These are phyloP conservation scores for Pythium apleroticum DNA, from an alignment of 352 stramenopile genomes.

Conservation along the genomic window DNA sequence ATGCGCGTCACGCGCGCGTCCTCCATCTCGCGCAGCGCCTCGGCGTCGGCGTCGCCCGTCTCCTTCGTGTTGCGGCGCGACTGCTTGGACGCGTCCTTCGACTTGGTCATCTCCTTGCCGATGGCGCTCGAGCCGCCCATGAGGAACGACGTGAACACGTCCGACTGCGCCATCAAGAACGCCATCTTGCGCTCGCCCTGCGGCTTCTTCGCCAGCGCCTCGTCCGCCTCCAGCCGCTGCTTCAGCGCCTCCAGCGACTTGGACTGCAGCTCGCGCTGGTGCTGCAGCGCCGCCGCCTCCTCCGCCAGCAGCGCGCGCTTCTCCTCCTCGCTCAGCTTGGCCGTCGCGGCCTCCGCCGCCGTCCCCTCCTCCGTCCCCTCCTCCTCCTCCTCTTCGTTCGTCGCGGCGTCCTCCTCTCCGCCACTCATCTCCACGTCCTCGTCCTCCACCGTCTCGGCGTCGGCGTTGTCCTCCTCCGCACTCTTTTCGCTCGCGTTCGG, in stretches of 20 bases:
- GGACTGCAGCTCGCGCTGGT: constrained; percentile 77
- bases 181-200: constrained; percentile 74
- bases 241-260: constrained; percentile 75
- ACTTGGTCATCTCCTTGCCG: constrained; percentile 75
- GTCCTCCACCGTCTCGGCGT: constrained; percentile 25
- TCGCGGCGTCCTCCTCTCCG: constrained; percentile 31
- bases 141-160: constrained; percentile 87
- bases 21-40: constrained; percentile 74
- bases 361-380: constrained; percentile 26
- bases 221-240: constrained; percentile 55
- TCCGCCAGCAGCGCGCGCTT: constrained; percentile 57
- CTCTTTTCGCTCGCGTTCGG: not conserved
- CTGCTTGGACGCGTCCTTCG: constrained; percentile 29
- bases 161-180: constrained; percentile 88
- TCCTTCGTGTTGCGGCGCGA: constrained; percentile 72
- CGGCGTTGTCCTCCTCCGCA: constrained; percentile 9
- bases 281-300: constrained; percentile 64
- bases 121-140: constrained; percentile 81
- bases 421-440: constrained; percentile 29
- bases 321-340: constrained; percentile 55
- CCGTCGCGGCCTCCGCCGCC: constrained; percentile 14
- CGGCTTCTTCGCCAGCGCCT: constrained; percentile 46
- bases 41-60: constrained; percentile 66
- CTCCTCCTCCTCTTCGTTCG: constrained; percentile 14
- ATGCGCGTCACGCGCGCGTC: constrained; percentile 80